Evolutionary conservation across 208 protist genomes (phyloP).

Genomic region (Trypanosomatidae sp.): DNA sequence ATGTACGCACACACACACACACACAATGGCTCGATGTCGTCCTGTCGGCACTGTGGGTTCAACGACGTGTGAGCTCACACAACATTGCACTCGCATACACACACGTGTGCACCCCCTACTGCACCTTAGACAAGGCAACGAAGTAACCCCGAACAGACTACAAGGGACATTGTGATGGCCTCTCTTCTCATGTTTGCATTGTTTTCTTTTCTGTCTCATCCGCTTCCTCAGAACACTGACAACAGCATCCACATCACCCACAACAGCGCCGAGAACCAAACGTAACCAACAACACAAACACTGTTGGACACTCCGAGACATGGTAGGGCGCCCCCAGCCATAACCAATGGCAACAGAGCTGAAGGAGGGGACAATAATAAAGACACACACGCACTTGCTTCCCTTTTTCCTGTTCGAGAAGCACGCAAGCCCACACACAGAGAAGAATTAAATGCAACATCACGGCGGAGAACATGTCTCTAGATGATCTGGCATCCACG

Average conservation of each 20-base stretch:
- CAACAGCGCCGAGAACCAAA: background rate
- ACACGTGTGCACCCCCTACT: background rate
- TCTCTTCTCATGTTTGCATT: background rate
- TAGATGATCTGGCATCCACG: background rate
- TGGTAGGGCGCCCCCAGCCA: background rate
- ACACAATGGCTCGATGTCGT: background rate
- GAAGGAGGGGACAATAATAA: background rate
- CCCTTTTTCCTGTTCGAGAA: background rate
- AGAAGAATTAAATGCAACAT: background rate
- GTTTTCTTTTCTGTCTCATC: background rate
- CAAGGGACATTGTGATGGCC: background rate
- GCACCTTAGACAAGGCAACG: constrained; percentile 1
- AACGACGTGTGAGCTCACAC: background rate
- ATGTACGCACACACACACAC: background rate
- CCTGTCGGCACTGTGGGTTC: background rate
- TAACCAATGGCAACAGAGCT: background rate
- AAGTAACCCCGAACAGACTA: background rate
- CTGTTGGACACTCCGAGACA: background rate
- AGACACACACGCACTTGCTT: background rate
- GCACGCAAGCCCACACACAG: background rate
- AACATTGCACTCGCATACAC: background rate
- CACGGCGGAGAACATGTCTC: background rate
- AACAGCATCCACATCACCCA: background rate
- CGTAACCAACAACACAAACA: background rate
- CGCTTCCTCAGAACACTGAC: background rate